phyloP scores from a whole-genome alignment of 1,284 basidiomycete species.

The Pseudomicrostroma phylloplanum region DNA sequence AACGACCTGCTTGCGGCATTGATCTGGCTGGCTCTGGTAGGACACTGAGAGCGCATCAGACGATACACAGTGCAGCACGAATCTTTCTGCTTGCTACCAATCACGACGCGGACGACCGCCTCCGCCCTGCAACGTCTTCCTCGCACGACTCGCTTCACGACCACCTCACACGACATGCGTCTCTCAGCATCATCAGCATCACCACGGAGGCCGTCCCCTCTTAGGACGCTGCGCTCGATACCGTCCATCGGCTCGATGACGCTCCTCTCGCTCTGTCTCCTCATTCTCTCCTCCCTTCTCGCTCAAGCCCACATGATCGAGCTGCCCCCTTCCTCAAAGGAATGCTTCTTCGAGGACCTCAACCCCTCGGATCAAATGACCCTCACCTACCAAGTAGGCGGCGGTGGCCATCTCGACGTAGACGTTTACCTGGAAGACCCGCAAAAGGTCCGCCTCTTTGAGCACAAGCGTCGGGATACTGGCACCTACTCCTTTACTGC shows the following conservation, averaged over 20 bases:
- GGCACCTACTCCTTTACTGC: conserved; percentile 84
- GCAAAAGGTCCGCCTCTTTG: conserved; percentile 62
- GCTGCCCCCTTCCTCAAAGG: conserved; percentile 70
- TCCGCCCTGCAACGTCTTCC: too few species aligned
- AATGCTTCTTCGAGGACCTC: conserved; percentile 97
- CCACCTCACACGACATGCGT: too few species aligned
- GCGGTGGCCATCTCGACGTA: conserved; percentile 90
- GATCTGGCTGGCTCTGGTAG: too few species aligned
- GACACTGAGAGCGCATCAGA: too few species aligned
- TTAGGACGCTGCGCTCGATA: too few species aligned
- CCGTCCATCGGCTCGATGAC: not conserved
- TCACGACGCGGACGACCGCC: too few species aligned
- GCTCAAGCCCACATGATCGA: conserved; percentile 54
- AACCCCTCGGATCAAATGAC: conserved; percentile 97
- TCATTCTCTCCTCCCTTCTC: not conserved
- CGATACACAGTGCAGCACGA: too few species aligned
- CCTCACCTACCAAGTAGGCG: conserved; percentile 95
- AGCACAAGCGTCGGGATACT: conserved; percentile 78
- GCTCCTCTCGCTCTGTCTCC: conserved; percentile 3
- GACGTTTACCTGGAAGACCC: conserved; percentile 81
- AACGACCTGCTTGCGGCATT: too few species aligned
- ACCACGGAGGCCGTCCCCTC: too few species aligned
- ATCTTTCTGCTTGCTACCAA: too few species aligned
- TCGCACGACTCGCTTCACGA: too few species aligned
- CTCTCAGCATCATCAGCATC: too few species aligned